phyloP scores from a whole-genome alignment of 176 grass and related monocot species.

The Cymbopogon citratus region DNA sequence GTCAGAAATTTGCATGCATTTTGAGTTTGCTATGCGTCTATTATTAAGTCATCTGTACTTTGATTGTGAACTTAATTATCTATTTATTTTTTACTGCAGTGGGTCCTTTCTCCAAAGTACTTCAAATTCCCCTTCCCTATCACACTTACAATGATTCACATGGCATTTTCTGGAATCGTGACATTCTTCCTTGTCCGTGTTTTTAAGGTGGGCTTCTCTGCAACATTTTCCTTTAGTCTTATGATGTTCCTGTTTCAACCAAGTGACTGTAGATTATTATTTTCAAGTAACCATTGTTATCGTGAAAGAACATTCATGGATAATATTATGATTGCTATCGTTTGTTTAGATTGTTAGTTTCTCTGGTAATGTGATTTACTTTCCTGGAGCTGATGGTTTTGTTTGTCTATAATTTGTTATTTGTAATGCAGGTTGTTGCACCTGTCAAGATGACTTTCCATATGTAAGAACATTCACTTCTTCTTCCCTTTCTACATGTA shows the following conservation, averaged over 20 bases:
- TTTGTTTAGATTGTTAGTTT: neutral
- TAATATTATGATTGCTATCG: neutral
- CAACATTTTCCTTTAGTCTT: slow-evolving; percentile 17
- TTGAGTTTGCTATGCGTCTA: neutral
- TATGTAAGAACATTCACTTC: slow-evolving; percentile 66
- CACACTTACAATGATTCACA: slow-evolving; percentile 99
- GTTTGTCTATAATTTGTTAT: slow-evolving; percentile 25
- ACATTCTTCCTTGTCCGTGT: slow-evolving; percentile 92
- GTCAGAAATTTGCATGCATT: neutral
- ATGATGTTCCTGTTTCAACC: neutral
- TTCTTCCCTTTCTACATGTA: slow-evolving; percentile 1
- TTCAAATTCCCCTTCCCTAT: slow-evolving; percentile 99
- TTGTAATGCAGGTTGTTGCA: slow-evolving; percentile 73
- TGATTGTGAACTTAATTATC: neutral
- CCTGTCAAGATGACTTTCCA: slow-evolving; percentile 99
- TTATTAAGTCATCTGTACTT: neutral
- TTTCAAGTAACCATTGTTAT: neutral
- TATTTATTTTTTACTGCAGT: slow-evolving; percentile 45
- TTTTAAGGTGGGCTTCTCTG: slow-evolving; percentile 71
- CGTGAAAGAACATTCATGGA: neutral
- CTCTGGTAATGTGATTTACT: slow-evolving; percentile 8
- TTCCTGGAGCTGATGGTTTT: slow-evolving; percentile 23
- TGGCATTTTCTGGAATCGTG: slow-evolving; percentile 88
- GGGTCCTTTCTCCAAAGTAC: slow-evolving; percentile 96
- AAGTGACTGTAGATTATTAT: neutral